Conservation (phyloP, 805 yeast species). For the Candida tibetensis region DNA sequence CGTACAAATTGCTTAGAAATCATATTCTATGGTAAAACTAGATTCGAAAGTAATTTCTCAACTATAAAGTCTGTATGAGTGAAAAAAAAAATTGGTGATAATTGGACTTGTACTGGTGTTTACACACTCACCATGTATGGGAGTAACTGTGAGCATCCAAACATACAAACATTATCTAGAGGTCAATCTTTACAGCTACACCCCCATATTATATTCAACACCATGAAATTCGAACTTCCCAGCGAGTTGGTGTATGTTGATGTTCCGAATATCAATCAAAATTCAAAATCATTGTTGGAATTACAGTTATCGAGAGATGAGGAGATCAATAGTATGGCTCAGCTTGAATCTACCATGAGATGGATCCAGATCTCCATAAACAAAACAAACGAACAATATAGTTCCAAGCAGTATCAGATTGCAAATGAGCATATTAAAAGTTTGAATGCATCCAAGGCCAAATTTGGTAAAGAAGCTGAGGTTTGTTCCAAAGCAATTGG, state of each 20-base stretch:
- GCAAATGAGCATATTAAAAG: neutral
- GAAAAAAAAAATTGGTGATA: constrained; percentile 6
- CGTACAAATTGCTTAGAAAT: constrained; percentile 23
- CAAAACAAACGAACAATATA: neutral
- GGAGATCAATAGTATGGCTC: neutral
- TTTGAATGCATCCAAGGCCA: neutral
- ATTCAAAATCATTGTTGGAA: no score
- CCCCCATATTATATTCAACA: neutral
- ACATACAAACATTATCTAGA: neutral
- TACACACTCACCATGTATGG: constrained; percentile 4
- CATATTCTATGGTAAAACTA: no score
- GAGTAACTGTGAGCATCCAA: constrained; percentile 1
- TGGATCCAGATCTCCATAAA: neutral
- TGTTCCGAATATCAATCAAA: constrained; percentile 6
- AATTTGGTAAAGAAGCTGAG: neutral
- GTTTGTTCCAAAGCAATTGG: neutral
- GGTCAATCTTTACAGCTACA: neutral
- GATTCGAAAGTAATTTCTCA: constrained; percentile 15
- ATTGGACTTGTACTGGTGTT: constrained; percentile 6
- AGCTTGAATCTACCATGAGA: neutral
- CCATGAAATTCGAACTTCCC: constrained; percentile 6
- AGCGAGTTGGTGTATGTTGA: constrained; percentile 4
- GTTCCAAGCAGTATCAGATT: neutral
- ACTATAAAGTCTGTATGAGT: no score
- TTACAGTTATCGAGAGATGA: constrained; percentile 7